Evolutionary conservation across 345 rosid genomes (phyloP), one percentile per base, ranked within the genome.

Genomic region (Chamaenerion angustifolium): DNA sequence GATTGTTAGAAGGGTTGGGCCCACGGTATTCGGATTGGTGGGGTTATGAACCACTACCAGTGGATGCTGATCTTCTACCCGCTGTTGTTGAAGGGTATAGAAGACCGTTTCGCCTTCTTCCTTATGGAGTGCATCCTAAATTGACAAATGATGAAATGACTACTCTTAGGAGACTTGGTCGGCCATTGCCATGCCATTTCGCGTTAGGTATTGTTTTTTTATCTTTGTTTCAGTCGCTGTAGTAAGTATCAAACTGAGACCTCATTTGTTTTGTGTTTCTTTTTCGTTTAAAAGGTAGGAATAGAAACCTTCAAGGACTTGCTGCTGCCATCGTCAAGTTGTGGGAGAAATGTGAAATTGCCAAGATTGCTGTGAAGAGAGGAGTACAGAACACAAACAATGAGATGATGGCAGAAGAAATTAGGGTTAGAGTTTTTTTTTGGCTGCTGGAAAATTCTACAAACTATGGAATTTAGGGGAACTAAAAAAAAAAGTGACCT

Each of bases 261-360:
- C 51, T 52, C 42, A 18, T 11, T 54, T 21, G 16, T 50, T 12
- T 10, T 21, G 1, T n/a, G 43, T 25, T 52, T 45, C 56, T 54
- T 25, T 63, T 35, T 4, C 12, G 23, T 41, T 27, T 57, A 59
- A 46, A 76, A 90, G 95, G 98, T 66, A 76, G 94, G 67, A 86
- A 86, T 66, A 78, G 81, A 65, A 90, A 76, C 55, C 87, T 70
- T 68, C 88, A 86, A 63, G 98, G 98, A 48, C 57, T 90, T 68
- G 98, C 93, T 56, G 80, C 76, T 67, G 68, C 92, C 10, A 71
- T 86, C 50, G 60, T 83, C 62, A 86, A 86, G 77, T 81, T 90
- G 15, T 90, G 98, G 98, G 98, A 78, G 65, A 86, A 80, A 80
- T 90, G 92, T 69, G 98, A 90, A 77, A 72, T 86, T 69, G 96